Evolutionary conservation across 352 stramenopile species (phyloP), one percentile per base, ranked within the genome.

Genomic region (Thraustochytrium sp.): DNA sequence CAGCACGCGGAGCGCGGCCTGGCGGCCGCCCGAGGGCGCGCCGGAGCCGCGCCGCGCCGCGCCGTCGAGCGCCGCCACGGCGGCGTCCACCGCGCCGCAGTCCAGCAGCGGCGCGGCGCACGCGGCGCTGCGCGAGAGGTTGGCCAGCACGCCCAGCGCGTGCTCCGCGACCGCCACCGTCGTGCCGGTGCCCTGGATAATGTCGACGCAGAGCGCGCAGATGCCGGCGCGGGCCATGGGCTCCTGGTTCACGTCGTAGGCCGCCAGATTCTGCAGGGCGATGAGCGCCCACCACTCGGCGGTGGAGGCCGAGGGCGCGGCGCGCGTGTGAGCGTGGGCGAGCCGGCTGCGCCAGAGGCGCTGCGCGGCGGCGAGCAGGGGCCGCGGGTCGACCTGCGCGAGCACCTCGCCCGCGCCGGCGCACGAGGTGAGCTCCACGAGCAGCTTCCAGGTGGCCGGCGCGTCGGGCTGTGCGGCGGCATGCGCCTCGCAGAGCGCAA

Each of bases 251-350:
- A 26, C 34, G 8, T 72, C 59, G 40, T 72, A 72, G 36, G 59
- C 59, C 8, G 59, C 59, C 9, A 72, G 59, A 29, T 72, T 72
- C 36, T 72, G 59, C 34, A 72, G 59, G 23, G 59, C 8, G 26
- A 72, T 72, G 13, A 72, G 59, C 11, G 59, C 59, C 59, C 59
- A 72, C 59, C 59, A 72, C 59, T 72, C 59, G 29, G 16, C 26
- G 34, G 29, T 72, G 1, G 59, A 46, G 21, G 9, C 40, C 13
- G 3, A 11, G 26, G 26, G 26, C 8, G 11, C 21, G 26, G 51
- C 8, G 9, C 21, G 21, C 31, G 9, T 13, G 21, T 13, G 1
- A 13, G 9, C 26, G 51, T n/a, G 23, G 16, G 51, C 9, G 31
- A 72, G 36, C 13, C 16, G 26, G 34, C 40, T 11, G 1, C 8